Conservation (phyloP, 106 monocot species). For the Narthecium ossifragum region DNA sequence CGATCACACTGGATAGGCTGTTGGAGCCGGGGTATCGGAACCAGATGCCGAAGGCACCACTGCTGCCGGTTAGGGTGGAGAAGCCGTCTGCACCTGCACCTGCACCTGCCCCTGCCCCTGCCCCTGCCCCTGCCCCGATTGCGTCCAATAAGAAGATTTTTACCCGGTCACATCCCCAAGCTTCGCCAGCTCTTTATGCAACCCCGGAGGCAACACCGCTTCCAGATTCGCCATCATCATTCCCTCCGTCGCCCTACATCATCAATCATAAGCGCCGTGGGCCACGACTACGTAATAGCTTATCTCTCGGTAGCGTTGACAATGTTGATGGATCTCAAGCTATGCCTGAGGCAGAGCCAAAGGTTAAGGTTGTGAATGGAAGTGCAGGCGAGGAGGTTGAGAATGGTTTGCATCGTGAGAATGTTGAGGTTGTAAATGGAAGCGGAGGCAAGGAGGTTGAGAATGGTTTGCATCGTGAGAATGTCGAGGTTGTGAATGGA, state of each 20-base stretch:
- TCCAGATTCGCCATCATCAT: constrained; percentile 41
- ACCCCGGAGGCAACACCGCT: constrained; percentile 41
- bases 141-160: constrained; percentile 5
- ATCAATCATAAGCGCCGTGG: constrained; percentile 61
- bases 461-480: neutral
- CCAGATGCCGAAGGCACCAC: constrained; percentile 12
- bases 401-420: neutral
- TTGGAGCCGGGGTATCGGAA: constrained; percentile 45
- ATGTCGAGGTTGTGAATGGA: neutral
- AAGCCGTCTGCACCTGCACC: no score
- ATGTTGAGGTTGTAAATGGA: neutral
- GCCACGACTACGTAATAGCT: constrained; percentile 32
- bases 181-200: constrained; percentile 52
- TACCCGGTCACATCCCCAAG: constrained; percentile 2
- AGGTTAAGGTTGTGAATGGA: constrained; percentile 8
- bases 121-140: neutral
- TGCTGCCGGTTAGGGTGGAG: constrained; percentile 10
- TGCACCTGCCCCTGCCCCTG: no score
- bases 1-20: constrained; percentile 40
- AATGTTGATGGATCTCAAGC: constrained; percentile 1
- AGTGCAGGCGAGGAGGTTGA: neutral
- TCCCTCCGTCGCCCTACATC: constrained; percentile 37
- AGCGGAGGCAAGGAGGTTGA: neutral
- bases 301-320: constrained; percentile 15
- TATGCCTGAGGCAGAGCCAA: neutral